Conservation (phyloP, 1,139 yeast species). For the Chernovozyma aurita region DNA sequence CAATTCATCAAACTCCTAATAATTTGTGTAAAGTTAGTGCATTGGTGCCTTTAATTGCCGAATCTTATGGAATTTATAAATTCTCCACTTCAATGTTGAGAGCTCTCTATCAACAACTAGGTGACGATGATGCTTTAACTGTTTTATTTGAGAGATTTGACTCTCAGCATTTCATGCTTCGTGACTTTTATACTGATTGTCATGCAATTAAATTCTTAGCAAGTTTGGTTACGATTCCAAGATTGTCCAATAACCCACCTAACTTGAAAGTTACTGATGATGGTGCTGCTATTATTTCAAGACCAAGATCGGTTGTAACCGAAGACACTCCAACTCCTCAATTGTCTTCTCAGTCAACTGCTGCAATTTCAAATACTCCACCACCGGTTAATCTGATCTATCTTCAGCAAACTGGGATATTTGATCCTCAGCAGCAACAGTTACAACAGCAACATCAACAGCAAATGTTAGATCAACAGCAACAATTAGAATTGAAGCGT, state of each 20-base stretch:
- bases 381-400: conserved; percentile 41
- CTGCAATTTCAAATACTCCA: conserved; percentile 28
- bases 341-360: conserved; percentile 33
- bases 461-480: conserved; percentile 70
- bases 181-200: conserved; percentile 88
- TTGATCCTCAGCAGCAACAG: conserved; percentile 25
- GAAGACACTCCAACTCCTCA: conserved; percentile 17
- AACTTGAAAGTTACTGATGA: conserved; percentile 55
- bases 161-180: conserved; percentile 74
- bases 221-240: conserved; percentile 81
- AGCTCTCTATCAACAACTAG: conserved; percentile 77
- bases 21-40: conserved; percentile 86
- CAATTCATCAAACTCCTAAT: conserved; percentile 58
- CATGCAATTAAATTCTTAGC: conserved; percentile 80
- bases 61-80: conserved; percentile 88
- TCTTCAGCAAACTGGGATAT: conserved; percentile 47
- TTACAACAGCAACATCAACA: conserved; percentile 47
- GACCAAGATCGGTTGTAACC: conserved; percentile 36
- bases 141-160: conserved; percentile 71
- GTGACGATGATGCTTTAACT: conserved; percentile 71
- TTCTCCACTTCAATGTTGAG: conserved; percentile 88
- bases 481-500: conserved; percentile 44
- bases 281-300: conserved; percentile 23
- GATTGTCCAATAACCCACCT: conserved; percentile 64
- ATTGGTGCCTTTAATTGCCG: conserved; percentile 88